Evolutionary conservation across 2,329 filamentous ascomycete genomes (phyloP).

Genomic region (Penicillium sumatraense): DNA sequence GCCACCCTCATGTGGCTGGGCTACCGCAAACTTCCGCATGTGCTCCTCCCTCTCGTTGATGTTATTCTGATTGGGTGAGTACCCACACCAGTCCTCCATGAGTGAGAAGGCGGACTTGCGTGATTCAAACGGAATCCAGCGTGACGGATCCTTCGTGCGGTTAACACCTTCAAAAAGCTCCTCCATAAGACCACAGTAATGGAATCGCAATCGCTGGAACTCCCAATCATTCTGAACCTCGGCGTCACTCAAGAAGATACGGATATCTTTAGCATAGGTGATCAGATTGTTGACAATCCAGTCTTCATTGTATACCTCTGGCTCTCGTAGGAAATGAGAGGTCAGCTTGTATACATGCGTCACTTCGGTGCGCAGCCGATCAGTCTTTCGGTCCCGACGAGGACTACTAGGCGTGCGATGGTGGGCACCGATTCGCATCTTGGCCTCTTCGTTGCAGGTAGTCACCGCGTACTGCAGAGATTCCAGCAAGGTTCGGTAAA

Average conservation of each 20-base stretch:
- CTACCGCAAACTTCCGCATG: constrained; percentile 82
- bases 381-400: constrained; percentile 79
- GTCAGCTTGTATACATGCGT: constrained; percentile 96
- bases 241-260: constrained; percentile 91
- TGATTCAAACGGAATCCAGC: constrained; percentile 98
- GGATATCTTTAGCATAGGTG: constrained; percentile 86
- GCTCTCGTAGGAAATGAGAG: constrained; percentile 80
- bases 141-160: constrained; percentile 77
- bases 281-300: constrained; percentile 90
- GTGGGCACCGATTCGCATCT: constrained; percentile 74
- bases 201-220: constrained; percentile 86
- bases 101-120: constrained; percentile 92
- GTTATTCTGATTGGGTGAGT: constrained; percentile 85
- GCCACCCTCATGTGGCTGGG: constrained; percentile 72
- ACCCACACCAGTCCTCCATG: constrained; percentile 99
- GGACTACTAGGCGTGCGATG: constrained; percentile 83
- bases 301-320: constrained; percentile 80
- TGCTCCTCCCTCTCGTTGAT: constrained; percentile 81
- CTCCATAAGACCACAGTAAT: constrained; percentile 94
- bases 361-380: constrained; percentile 87
- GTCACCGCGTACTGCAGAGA: constrained; percentile 85
- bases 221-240: constrained; percentile 95
- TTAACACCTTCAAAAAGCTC: constrained; percentile 92
- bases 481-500: constrained; percentile 88
- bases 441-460: constrained; percentile 86